Evolutionary conservation across 2,329 filamentous ascomycete species (phyloP), one percentile per base, ranked within the genome.

Genomic region (Talaromyces sp.): DNA sequence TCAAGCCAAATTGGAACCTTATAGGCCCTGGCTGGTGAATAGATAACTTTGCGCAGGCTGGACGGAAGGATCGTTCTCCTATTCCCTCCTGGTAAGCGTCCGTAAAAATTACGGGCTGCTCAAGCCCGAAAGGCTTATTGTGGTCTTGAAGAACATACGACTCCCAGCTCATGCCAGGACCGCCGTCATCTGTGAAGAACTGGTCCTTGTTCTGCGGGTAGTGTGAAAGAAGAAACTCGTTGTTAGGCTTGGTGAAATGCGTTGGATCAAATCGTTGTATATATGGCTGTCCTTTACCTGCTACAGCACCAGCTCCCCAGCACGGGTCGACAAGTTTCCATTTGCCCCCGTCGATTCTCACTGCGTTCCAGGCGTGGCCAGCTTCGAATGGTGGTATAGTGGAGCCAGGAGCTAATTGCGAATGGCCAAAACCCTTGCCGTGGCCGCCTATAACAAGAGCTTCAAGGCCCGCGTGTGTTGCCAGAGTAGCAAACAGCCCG

Each of bases 321-420:
- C 94, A 98, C 0, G 90, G 79, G 73, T 99, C 95, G 58, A 98
- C 80, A 1, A 98, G 84, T 78, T 97, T 97, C 94, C 94, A 98
- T 69, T 88, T 86, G 2, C 91, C 92, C 31, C 88, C 86, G 71
- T 98, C 94, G 66, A 98, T 92, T 60, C 87, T 85, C 7, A 97
- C 92, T 0, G 91, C 93, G 73, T 97, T 97, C 95, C 95, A 97
- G 0, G 95, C 94, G 76, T 98, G 94, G 1, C 86, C 83, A 0
- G 85, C 79, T 61, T 88, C 81, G 22, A 84, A 85, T 0, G 87
- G 84, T 2, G 93, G 93, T 0, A 90, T 75, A 0, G 85, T 80
- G 61, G 90, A 83, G 3, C 90, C 90, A 0, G 87, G 84, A 45
- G 83, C 80, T 8, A 93, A 78, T 0, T 87, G 77, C 0, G 74